Conservation (phyloP, 2,329 filamentous ascomycete genomes). For the Botrytis byssoidea region DNA sequence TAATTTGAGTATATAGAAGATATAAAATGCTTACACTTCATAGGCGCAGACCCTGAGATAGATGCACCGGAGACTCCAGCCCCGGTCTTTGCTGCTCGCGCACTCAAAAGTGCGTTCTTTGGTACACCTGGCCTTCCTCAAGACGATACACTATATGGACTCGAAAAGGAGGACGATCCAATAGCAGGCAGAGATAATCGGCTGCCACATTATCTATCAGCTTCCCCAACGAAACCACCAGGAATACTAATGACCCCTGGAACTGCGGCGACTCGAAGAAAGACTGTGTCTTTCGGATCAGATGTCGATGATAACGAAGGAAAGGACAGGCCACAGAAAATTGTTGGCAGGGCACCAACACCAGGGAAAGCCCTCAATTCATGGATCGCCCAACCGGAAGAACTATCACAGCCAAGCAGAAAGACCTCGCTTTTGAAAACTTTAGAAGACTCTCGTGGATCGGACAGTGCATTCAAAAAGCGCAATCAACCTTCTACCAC, state of each 20-base stretch:
- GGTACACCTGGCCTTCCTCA: conserved; percentile 51
- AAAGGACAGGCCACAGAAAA: conserved; percentile 22
- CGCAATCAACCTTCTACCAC: conserved; percentile 6
- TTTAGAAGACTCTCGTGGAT: conserved; percentile 45
- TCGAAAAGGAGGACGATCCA: conserved; percentile 33
- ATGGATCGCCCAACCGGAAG: conserved; percentile 29
- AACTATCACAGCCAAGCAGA: conserved; percentile 32
- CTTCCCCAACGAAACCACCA: conserved; percentile 36
- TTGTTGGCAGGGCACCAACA: conserved; percentile 32
- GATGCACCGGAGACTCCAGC: conserved; percentile 65
- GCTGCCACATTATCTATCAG: conserved; percentile 34
- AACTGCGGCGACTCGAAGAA: conserved; percentile 58
- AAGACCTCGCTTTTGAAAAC: conserved; percentile 48
- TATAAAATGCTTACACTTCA: not conserved
- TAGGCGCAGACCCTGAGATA: conserved; percentile 13
- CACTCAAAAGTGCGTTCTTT: conserved; percentile 62
- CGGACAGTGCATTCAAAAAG: conserved; percentile 32
- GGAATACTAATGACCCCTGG: conserved; percentile 65
- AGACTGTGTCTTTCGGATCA: conserved; percentile 64
- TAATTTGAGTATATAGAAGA: not conserved
- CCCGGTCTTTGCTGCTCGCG: conserved; percentile 64
- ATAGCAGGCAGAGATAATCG: conserved; percentile 26
- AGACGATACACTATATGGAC: conserved; percentile 39
- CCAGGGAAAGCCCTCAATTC: conserved; percentile 38
- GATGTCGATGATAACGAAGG: conserved; percentile 46